Evolutionary conservation across 192 early-diverging fungal species (phyloP).

Genomic region (Coemansia sp.): DNA sequence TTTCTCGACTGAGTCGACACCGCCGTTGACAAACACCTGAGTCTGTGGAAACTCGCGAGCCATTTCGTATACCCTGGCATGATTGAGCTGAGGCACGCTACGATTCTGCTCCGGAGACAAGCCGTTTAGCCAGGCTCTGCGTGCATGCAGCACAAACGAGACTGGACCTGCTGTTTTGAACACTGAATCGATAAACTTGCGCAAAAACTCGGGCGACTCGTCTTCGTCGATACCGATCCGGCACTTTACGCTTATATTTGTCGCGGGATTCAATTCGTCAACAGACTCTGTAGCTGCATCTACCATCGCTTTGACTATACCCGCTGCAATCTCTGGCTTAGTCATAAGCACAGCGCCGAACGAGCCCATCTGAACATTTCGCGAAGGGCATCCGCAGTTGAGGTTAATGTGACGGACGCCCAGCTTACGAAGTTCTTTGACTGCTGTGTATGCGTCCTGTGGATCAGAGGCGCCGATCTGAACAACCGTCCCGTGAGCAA

Average conservation of each 20-base stretch:
- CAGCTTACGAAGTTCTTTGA: constrained; percentile 47
- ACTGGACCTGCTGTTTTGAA: constrained; percentile 1
- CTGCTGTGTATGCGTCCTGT: constrained; percentile 28
- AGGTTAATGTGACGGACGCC: constrained; percentile 66
- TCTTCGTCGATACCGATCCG: constrained; percentile 71
- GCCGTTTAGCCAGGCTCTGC: constrained; percentile 65
- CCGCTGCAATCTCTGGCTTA: constrained; percentile 55
- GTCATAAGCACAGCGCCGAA: constrained; percentile 77
- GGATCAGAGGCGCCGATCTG: constrained; percentile 42
- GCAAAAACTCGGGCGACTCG: constrained; percentile 62
- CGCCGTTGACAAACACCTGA: constrained; percentile 65
- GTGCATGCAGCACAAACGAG: constrained; percentile 65
- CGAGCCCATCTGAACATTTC: constrained; percentile 60
- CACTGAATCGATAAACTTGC: constrained; percentile 30
- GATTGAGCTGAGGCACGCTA: constrained; percentile 61
- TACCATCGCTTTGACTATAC: constrained; percentile 58
- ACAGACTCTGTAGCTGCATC: constrained; percentile 25
- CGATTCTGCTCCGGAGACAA: constrained; percentile 69
- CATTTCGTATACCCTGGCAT: constrained; percentile 58
- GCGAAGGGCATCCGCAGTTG: constrained; percentile 73
- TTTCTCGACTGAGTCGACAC: constrained; percentile 54
- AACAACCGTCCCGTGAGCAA: constrained; percentile 36
- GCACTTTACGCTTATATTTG: constrained; percentile 70
- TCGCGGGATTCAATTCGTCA: neutral
- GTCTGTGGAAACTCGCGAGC: constrained; percentile 56